phyloP scores from a whole-genome alignment of 257 asterid genomes.

The Petrea volubilis region DNA sequence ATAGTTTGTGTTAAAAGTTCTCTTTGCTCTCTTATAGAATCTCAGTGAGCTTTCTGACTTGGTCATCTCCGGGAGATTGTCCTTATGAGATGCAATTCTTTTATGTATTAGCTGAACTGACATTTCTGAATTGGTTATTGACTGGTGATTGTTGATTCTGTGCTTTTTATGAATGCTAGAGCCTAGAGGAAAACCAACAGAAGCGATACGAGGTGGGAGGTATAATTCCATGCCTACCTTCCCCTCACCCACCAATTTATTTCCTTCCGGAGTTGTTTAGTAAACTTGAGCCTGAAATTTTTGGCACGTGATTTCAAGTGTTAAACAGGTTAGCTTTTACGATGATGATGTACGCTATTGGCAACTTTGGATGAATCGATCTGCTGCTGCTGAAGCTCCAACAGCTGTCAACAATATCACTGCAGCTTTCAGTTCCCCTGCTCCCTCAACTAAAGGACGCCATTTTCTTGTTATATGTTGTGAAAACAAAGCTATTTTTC shows the following conservation, averaged over 20 bases:
- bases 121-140: slow-evolving; percentile 7
- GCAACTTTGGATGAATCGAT: slow-evolving; percentile 88
- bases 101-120: background rate
- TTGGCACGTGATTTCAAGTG: slow-evolving; percentile 62
- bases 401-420: slow-evolving; percentile 76
- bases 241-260: background rate
- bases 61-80: background rate
- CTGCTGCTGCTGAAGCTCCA: slow-evolving; percentile 97
- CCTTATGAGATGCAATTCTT: slow-evolving; percentile 31
- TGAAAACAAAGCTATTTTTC: slow-evolving; percentile 94
- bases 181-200: slow-evolving; percentile 88
- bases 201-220: slow-evolving; percentile 99
- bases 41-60: background rate
- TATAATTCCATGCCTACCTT: slow-evolving; percentile 35
- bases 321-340: slow-evolving; percentile 96
- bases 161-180: slow-evolving; percentile 42
- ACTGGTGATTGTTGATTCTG: background rate
- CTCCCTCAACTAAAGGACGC: slow-evolving; percentile 92
- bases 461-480: slow-evolving; percentile 98
- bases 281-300: slow-evolving; percentile 39
- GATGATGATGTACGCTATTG: slow-evolving; percentile 95
- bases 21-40: background rate
- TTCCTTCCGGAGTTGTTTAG: background rate
- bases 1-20: background rate
- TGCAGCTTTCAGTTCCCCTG: slow-evolving; percentile 82